Conservation (phyloP, 2,329 filamentous ascomycete species). For the Coleophoma crateriformis region DNA sequence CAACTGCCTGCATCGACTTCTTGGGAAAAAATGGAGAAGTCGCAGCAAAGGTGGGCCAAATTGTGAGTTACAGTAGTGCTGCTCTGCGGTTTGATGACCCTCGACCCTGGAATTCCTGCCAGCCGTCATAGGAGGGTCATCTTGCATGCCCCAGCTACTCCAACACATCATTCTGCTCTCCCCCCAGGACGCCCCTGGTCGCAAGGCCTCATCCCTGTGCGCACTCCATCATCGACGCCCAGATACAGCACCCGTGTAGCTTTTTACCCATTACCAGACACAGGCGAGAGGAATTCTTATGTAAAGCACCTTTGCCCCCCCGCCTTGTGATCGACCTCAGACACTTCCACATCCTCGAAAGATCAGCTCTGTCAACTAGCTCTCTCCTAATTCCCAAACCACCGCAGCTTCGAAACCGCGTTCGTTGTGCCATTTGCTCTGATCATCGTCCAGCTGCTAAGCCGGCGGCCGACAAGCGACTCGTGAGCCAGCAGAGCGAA, state of each 20-base stretch:
- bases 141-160: no score
- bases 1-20: background rate
- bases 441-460: constrained; percentile 9
- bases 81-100: no score
- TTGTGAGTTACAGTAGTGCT: no score
- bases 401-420: no score
- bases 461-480: constrained; percentile 1
- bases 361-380: no score
- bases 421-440: constrained; percentile 3
- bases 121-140: no score
- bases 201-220: background rate
- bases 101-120: no score
- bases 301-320: constrained; percentile 10
- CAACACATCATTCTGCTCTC: no score
- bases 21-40: background rate
- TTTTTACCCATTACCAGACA: background rate
- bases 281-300: constrained; percentile 11
- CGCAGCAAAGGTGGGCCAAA: background rate
- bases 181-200: no score
- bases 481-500: no score
- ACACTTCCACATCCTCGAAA: constrained; percentile 12
- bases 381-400: no score
- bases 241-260: background rate
- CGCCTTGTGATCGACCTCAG: constrained; percentile 17
- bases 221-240: constrained; percentile 12